Evolutionary conservation across 305 asterid species (phyloP).

Genomic region (Fraxinus angustifolia): DNA sequence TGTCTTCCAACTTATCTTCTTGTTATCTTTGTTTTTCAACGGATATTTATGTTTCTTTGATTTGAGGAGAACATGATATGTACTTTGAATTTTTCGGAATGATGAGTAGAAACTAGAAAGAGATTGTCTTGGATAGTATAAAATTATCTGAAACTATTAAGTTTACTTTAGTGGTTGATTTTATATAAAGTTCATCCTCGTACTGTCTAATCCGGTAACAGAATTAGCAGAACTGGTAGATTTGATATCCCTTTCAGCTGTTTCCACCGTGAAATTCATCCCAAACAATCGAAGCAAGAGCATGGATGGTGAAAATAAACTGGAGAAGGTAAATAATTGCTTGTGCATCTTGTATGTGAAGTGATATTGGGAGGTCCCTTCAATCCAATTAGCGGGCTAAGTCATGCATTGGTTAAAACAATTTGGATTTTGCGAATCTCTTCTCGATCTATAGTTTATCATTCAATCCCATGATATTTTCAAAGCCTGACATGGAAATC

Average conservation of each 20-base stretch:
- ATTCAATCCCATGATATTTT: neutral
- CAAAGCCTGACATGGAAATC: neutral
- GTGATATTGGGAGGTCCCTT: neutral
- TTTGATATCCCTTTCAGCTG: neutral
- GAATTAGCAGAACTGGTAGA: neutral
- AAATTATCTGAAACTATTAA: neutral
- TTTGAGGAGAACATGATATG: neutral
- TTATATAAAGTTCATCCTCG: neutral
- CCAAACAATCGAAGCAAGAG: neutral
- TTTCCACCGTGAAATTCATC: neutral
- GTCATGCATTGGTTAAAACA: neutral
- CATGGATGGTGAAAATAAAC: neutral
- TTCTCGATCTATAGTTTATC: neutral
- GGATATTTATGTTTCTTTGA: slow-evolving; percentile 7
- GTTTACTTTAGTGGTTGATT: neutral
- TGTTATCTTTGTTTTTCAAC: neutral
- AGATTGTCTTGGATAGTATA: neutral
- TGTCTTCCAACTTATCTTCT: neutral
- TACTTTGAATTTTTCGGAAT: neutral
- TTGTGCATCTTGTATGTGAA: neutral
- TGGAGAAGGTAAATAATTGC: neutral
- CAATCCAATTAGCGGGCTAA: neutral
- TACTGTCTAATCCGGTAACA: neutral
- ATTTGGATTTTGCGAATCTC: neutral
- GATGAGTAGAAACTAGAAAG: neutral